Conservation (phyloP, 306 rosid genomes). For the Prunus padus region DNA sequence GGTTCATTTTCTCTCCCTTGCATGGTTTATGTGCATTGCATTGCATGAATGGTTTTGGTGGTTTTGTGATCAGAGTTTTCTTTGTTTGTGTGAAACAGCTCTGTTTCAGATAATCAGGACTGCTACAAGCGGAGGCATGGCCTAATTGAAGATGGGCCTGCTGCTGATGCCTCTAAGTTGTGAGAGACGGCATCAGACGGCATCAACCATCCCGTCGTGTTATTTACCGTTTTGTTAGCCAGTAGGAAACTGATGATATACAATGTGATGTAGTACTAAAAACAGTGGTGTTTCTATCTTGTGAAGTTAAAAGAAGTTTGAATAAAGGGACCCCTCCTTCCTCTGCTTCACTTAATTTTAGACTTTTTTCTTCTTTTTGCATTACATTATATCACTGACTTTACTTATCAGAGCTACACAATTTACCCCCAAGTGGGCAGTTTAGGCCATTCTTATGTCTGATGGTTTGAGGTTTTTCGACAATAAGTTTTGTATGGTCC, state of each 20-base stretch:
- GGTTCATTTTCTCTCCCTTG: not conserved
- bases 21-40: not conserved
- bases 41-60: not conserved
- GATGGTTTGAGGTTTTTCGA: too few relatives aligned
- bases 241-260: constrained; percentile 39
- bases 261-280: constrained; percentile 27
- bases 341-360: not conserved
- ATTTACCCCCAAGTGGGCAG: too few relatives aligned
- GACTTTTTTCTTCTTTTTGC: not conserved
- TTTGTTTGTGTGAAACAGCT: constrained; percentile 46
- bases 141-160: constrained; percentile 34
- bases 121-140: constrained; percentile 94
- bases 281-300: constrained; percentile 40
- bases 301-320: constrained; percentile 21
- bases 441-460: too few relatives aligned
- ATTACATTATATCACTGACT: too few relatives aligned
- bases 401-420: too few relatives aligned
- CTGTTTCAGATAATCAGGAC: constrained; percentile 97
- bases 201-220: not conserved
- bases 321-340: constrained; percentile 13
- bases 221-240: constrained; percentile 21
- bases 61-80: constrained; percentile 16
- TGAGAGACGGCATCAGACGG: constrained; percentile 18
- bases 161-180: constrained; percentile 2
- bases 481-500: too few relatives aligned